phyloP scores from a whole-genome alignment of 352 stramenopile genomes.

The Globisporangium radiosum region DNA sequence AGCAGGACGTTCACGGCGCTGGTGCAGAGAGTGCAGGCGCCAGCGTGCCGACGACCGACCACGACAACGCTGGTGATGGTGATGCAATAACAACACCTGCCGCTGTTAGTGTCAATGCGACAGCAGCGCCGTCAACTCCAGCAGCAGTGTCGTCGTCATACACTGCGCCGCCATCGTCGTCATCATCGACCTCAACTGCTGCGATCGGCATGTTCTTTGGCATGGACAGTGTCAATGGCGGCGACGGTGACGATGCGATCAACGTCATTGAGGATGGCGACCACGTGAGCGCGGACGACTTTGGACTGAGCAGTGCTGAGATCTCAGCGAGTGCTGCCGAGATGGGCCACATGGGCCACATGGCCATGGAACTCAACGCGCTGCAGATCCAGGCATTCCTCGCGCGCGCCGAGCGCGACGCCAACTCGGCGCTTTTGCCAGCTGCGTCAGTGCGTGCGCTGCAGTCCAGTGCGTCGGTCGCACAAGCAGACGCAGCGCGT shows the following conservation, averaged over 20 bases:
- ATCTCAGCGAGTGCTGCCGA: conserved; percentile 19
- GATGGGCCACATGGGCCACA: conserved; percentile 42
- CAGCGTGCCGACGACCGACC: not conserved
- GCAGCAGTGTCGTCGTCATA: not conserved
- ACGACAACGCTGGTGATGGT: not conserved
- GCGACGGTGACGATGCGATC: conserved; percentile 22
- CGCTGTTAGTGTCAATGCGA: not conserved
- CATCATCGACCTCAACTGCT: not conserved
- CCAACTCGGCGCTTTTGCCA: not conserved
- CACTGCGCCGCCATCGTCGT: not conserved
- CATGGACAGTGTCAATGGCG: conserved; percentile 9
- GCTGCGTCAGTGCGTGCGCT: not conserved
- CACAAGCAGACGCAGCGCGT: too few species aligned
- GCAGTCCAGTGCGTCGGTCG: not conserved
- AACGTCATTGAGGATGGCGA: conserved; percentile 45
- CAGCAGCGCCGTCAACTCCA: not conserved
- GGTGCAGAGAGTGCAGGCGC: not conserved
- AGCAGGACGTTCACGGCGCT: not conserved
- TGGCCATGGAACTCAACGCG: conserved; percentile 49
- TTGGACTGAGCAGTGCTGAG: conserved; percentile 28
- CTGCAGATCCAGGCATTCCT: conserved; percentile 54
- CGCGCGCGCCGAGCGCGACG: conserved; percentile 21
- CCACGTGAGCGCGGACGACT: conserved; percentile 46
- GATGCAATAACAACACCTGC: not conserved
- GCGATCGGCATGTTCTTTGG: conserved; percentile 15